A percentile compares a stretch with the other conserved stretches of the same genome.
phyloP scores from a whole-genome alignment of 1,284 basidiomycete species.

The Rhodotorula sp. region DNA sequence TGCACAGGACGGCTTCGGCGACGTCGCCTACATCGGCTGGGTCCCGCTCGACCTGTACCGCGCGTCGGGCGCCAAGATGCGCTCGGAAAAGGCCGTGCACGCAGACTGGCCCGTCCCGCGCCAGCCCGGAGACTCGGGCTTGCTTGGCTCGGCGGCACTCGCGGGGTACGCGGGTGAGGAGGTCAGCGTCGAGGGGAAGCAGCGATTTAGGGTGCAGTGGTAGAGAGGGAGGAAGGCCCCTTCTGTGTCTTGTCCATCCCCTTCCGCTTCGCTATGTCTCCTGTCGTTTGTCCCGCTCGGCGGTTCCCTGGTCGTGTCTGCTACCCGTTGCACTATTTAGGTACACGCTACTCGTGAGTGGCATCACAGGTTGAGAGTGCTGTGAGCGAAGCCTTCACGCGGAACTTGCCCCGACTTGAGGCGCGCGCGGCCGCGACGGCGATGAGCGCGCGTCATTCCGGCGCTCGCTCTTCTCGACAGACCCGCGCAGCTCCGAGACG shows the following conservation, averaged over 20 bases:
- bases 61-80: constrained; percentile 27
- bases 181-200: not conserved
- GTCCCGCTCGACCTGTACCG: constrained; percentile 38
- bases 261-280: not conserved
- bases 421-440: no score
- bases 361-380: no score
- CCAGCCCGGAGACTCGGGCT: constrained; percentile 30
- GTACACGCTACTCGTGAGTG: no score
- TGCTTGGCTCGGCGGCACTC: not conserved
- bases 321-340: no score
- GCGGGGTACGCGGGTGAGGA: constrained; percentile 52
- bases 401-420: no score
- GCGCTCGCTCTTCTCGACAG: not conserved
- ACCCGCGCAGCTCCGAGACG: not conserved
- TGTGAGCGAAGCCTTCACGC: no score
- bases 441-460: not conserved
- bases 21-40: constrained; percentile 39
- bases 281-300: not conserved
- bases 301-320: no score
- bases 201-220: constrained; percentile 11
- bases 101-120: constrained; percentile 37
- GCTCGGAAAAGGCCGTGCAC: constrained; percentile 26
- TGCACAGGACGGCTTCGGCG: constrained; percentile 33
- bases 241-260: not conserved
- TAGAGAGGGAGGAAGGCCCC: not conserved